Percentiles rank a stretch among this genome's conserved stretches.
phyloP scores from a whole-genome alignment of 2,329 filamentous ascomycete species.

The Cadophora luteo-olivacea region DNA sequence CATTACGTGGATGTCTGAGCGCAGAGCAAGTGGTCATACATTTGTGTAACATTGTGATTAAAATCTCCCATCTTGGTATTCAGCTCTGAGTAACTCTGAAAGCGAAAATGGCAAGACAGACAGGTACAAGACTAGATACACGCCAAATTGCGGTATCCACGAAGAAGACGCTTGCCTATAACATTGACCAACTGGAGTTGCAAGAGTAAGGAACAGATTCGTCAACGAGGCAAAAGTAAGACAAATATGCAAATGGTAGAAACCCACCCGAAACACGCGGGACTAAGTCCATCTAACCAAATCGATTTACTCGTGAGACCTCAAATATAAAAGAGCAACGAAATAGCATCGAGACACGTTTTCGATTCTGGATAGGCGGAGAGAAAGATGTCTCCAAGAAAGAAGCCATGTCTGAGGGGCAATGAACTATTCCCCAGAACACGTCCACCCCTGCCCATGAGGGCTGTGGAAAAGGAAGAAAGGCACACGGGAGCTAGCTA shows the following conservation, averaged over 20 bases:
- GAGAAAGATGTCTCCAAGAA: not conserved
- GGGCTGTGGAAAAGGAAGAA: not conserved
- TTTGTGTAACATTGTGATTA: not conserved
- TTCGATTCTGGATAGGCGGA: not conserved
- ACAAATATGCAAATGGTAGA: not conserved
- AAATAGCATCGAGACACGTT: not conserved
- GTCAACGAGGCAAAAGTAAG: not conserved
- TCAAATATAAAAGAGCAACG: not conserved
- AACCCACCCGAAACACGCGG: not conserved
- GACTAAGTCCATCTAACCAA: not conserved
- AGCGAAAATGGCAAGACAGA: not conserved
- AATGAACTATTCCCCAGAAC: not conserved
- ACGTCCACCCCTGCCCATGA: not conserved
- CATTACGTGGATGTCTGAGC: not conserved
- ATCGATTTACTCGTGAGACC: not conserved
- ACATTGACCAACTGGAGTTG: not conserved
- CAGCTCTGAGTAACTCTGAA: not conserved
- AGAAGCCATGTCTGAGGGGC: not conserved
- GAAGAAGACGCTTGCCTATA: not conserved
- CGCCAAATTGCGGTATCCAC: not conserved
- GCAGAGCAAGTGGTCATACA: not conserved
- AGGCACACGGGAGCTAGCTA: not conserved
- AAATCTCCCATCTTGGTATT: not conserved
- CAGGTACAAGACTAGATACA: no score
- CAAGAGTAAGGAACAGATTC: not conserved